Base-by-base conservation (phyloP, 2,329 filamentous ascomycete species). In the Beauveria asiatica region DNA sequence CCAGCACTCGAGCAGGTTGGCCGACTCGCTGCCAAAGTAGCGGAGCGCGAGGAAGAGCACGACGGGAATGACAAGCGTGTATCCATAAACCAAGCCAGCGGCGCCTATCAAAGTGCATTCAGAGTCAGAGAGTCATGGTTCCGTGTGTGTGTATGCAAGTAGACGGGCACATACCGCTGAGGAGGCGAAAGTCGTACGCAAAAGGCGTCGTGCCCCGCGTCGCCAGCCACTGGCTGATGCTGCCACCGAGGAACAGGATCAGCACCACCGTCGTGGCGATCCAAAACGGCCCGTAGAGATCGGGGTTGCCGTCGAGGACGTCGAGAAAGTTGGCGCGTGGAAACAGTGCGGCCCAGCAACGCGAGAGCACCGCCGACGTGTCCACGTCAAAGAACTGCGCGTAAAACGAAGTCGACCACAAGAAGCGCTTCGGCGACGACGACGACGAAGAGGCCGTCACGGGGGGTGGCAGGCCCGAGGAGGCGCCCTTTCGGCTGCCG, bases 331-430 rank as follows among this genome's bases (percentile, higher is more conserved):
- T 97, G 61, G 88, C 88, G 64, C 91, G 87, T 50, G 94, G 94
- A 74, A 89, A 96, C 44, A 97, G 78, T n/a, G 93, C 87, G 1
- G 92, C 88, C 74, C 86, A 87, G 76, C 94, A 97, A 65, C 94
- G 89, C 69, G 87, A 82, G 60, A 97, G 78, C 21, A 99, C 92
- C 57, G 94, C 90, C 62, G 84, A 87, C 1, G 94, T 97, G 76
- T 99, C 94, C 65, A 99, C 93, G 71, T 99, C 94, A 77, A 99
- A 99, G 83, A 94, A 97, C 77, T 96, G 94, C 60, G 92, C 86
- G 78, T 99, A 99, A 80, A 96, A 99, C 61, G 86, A 85, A 64
- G 97, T 80, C 50, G 86, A 86, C 94, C 94, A 99, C 65, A 97
- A 88, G 78, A 88, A 92, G 70, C 90, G 90, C 77, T 97, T 97